Conservation (phyloP, 441 rosid genomes). For the Adansonia madagascariensis region DNA sequence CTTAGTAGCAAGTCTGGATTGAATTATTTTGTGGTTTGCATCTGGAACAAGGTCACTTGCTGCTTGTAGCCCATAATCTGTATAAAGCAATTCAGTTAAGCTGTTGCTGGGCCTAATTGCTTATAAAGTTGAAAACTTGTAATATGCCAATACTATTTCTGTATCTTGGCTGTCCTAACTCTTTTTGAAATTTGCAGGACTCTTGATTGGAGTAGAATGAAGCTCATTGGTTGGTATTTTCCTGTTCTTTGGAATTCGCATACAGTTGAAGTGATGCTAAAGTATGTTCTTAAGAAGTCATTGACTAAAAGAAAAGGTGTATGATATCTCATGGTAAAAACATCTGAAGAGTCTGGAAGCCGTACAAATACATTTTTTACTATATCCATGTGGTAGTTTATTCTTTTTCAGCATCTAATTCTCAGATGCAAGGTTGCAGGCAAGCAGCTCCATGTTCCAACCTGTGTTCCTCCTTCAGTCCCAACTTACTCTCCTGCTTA, state of each 20-base stretch:
- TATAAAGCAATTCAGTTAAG: background rate
- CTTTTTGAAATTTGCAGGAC: conserved; percentile 34
- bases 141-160: background rate
- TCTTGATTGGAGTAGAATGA: conserved; percentile 32
- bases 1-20: background rate
- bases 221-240: conserved; percentile 32
- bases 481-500: background rate
- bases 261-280: conserved; percentile 20
- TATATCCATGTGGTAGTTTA: background rate
- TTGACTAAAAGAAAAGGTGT: conserved; percentile 24
- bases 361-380: conserved; percentile 19
- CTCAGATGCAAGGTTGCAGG: conserved; percentile 23
- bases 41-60: background rate
- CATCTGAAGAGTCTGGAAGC: conserved; percentile 27
- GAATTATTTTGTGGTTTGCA: background rate
- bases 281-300: conserved; percentile 1
- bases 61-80: background rate
- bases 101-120: background rate
- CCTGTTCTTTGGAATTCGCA: conserved; percentile 9
- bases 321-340: conserved; percentile 12
- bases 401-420: conserved; percentile 21
- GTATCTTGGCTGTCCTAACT: background rate
- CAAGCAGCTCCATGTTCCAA: conserved; percentile 8
- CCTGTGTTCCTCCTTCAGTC: background rate
- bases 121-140: background rate